Base-by-base conservation (phyloP, 495 filamentous ascomycete species). In the Thermothielavioides terrestris region DNA sequence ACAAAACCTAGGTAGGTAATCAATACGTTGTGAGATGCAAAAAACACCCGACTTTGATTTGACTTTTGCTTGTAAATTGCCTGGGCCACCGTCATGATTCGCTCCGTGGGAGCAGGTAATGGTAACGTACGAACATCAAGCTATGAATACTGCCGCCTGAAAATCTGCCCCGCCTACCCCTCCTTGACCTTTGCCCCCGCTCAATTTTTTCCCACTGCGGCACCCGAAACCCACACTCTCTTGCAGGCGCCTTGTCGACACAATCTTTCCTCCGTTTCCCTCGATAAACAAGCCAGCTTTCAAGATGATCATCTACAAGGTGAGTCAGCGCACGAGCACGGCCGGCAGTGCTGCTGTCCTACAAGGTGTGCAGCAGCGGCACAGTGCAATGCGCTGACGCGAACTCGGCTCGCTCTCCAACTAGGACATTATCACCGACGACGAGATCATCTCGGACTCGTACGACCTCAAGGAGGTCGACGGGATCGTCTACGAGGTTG, bases 391-490 rank as follows among this genome's bases (percentile, higher is more conserved):
- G 41, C 49, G 46, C 65, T 56, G 30, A 57, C 53, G 3, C 42
- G 49, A 50, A 40, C 52, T 25, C 60, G n/a, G n/a, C n/a, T n/a
- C n/a, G n/a, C 37, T 14, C 41, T 18, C 9, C 35, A 0, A 9
- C 18, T 58, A 98, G 92, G 92, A 97, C 72, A 73, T 89, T 55
- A 70, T 96, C 69, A 84, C 81, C 70, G 88, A 78, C 48, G 92
- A 96, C 70, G 92, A 97, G 83, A 78, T 97, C 68, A 79, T 96
- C 81, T 89, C 92, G 60, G 94, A 97, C 67, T 91, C 85, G 59
- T 97, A 84, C 74, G 71, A 85, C 47, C 59, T 94, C 53, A 84
- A 79, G 54, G 73, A 82, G 66, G 73, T 91, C 58, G 87, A 89
- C 65, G 80, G 77, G 43, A 71, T 83, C 58, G 81, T 84, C 57